Evolutionary conservation across 495 filamentous ascomycete genomes (phyloP).

Genomic region (Tuber borchii): DNA sequence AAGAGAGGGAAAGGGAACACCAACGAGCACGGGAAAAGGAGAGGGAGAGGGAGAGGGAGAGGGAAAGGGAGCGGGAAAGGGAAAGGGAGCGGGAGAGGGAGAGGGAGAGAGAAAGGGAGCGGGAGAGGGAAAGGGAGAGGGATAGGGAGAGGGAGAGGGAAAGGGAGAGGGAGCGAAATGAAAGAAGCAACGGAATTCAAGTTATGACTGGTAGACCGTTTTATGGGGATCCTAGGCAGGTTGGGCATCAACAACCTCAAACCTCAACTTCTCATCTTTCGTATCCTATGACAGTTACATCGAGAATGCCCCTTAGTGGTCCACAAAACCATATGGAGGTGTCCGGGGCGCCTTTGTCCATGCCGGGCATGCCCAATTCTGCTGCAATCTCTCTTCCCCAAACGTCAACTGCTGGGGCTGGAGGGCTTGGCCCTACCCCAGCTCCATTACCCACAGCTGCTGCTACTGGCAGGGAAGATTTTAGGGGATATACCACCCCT

Average conservation of each 20-base stretch:
- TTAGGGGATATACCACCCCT: slow-evolving; percentile 44
- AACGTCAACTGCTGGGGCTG: slow-evolving; percentile 29
- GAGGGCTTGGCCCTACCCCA: slow-evolving; percentile 37
- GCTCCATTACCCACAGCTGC: slow-evolving; percentile 41
- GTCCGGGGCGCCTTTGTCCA: slow-evolving; percentile 25
- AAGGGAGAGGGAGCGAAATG: slow-evolving; percentile 28
- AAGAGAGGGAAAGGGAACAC: slow-evolving; percentile 48
- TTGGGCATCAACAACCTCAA: slow-evolving; percentile 44
- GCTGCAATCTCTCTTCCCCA: slow-evolving; percentile 35
- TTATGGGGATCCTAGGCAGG: slow-evolving; percentile 41
- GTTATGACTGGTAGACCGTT: slow-evolving; percentile 18
- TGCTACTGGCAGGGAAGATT: slow-evolving; percentile 34
- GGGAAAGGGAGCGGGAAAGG: slow-evolving; percentile 34
- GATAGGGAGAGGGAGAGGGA: slow-evolving; percentile 32
- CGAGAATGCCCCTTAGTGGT: slow-evolving; percentile 41
- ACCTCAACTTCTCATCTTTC: slow-evolving; percentile 36
- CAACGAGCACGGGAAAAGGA: slow-evolving; percentile 43
- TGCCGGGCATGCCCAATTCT: slow-evolving; percentile 28
- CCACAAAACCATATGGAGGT: slow-evolving; percentile 42
- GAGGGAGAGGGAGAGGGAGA: slow-evolving; percentile 35
- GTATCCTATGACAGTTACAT: slow-evolving; percentile 48
- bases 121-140: slow-evolving; percentile 18
- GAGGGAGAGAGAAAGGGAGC: slow-evolving; percentile 25
- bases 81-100: slow-evolving; percentile 29
- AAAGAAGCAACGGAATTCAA: slow-evolving; percentile 23